Evolutionary conservation across 2,329 filamentous ascomycete genomes (phyloP).

Genomic region (Exophiala mesophila): DNA sequence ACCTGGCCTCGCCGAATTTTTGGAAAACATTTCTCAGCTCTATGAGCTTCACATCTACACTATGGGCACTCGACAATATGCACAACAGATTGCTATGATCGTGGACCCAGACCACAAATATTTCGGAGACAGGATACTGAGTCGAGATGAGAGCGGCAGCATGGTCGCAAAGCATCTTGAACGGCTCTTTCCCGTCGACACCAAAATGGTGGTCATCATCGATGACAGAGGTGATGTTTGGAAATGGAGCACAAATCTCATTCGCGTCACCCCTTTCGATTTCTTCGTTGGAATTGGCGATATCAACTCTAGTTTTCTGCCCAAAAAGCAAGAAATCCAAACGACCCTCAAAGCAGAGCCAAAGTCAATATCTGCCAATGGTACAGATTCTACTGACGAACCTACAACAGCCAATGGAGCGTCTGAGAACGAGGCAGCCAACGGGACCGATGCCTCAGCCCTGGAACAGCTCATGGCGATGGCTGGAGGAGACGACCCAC

Average conservation of each 20-base stretch:
- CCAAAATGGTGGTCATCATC: slow-evolving; percentile 98
- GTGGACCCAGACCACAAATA: slow-evolving; percentile 85
- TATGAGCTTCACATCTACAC: slow-evolving; percentile 98
- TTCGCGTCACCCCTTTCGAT: slow-evolving; percentile 92
- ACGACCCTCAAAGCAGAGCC: slow-evolving; percentile 43
- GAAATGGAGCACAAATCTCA: slow-evolving; percentile 86
- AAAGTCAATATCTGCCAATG: slow-evolving; percentile 27
- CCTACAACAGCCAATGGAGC: slow-evolving; percentile 14
- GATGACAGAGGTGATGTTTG: slow-evolving; percentile 96
- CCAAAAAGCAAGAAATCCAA: slow-evolving; percentile 59
- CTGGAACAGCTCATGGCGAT: slow-evolving; percentile 74
- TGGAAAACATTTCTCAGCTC: slow-evolving; percentile 68
- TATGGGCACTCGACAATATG: slow-evolving; percentile 97
- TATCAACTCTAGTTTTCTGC: slow-evolving; percentile 96
- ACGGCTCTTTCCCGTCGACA: slow-evolving; percentile 89
- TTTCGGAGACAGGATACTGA: slow-evolving; percentile 92
- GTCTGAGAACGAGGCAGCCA: slow-evolving; percentile 18
- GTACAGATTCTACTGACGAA: slow-evolving; percentile 10
- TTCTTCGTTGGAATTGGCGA: slow-evolving; percentile 98
- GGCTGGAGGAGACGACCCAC: slow-evolving; percentile 64
- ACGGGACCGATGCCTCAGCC: slow-evolving; percentile 35
- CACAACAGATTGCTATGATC: slow-evolving; percentile 82
- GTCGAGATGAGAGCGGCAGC: slow-evolving; percentile 93
- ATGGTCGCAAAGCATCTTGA: slow-evolving; percentile 86
- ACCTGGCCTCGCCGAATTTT: slow-evolving; percentile 75